A percentile compares a stretch with the other conserved stretches of the same genome.
Evolutionary conservation across 805 yeast species (phyloP).

Genomic region (Kluyveromyces lactis): DNA sequence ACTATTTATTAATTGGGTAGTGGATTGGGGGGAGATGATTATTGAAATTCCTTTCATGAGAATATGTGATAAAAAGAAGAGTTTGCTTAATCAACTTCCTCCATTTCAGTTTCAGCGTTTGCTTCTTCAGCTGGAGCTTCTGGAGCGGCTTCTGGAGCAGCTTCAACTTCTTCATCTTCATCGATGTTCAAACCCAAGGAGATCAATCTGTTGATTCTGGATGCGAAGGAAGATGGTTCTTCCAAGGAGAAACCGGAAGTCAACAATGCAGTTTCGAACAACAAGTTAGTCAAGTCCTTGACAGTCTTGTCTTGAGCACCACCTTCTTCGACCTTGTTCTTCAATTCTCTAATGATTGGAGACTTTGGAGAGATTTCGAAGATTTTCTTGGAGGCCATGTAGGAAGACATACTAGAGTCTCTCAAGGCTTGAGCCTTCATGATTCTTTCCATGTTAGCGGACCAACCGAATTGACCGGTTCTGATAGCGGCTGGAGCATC

Average conservation of each 20-base stretch:
- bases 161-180: conserved; percentile 52
- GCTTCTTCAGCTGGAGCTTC: conserved; percentile 47
- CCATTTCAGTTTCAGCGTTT: conserved; percentile 92
- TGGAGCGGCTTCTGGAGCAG: conserved; percentile 36
- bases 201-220: conserved; percentile 96
- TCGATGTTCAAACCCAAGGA: conserved; percentile 97
- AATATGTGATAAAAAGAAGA: too few species aligned
- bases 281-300: conserved; percentile 90
- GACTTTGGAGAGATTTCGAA: conserved; percentile 98
- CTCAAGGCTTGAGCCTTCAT: conserved; percentile 99
- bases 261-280: conserved; percentile 95
- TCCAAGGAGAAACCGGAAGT: conserved; percentile 98
- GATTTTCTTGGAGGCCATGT: conserved; percentile 99
- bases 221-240: conserved; percentile 96
- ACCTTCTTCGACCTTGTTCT: conserved; percentile 90
- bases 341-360: conserved; percentile 89
- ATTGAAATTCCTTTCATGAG: too few species aligned
- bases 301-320: conserved; percentile 99
- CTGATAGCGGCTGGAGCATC: conserved; percentile 99
- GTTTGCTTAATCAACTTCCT: conserved; percentile 98
- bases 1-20: too few species aligned
- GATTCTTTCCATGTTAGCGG: conserved; percentile 99
- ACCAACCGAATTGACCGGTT: conserved; percentile 99
- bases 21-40: too few species aligned
- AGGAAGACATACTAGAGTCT: conserved; percentile 96